Percentiles rank a stretch among this genome's conserved stretches.
phyloP scores from a whole-genome alignment of 441 rosid species.

The Pelargonium fulgidum region DNA sequence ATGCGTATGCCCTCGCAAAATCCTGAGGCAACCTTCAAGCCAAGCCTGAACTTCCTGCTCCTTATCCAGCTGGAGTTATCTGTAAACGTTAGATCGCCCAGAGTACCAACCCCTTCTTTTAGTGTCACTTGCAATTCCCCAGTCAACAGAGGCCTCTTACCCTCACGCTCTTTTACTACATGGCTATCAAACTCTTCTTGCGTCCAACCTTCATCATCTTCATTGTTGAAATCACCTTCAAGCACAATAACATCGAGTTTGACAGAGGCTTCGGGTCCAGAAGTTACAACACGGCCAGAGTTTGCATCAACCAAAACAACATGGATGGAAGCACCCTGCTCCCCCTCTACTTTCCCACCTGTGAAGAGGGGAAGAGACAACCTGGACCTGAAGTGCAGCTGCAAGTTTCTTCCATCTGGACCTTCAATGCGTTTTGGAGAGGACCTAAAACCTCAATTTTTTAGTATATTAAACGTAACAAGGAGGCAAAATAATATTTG shows the following conservation, averaged over 20 bases:
- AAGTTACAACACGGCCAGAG: constrained; percentile 59
- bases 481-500: no score
- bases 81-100: constrained; percentile 81
- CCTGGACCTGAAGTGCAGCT: constrained; percentile 72
- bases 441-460: constrained; percentile 37
- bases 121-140: constrained; percentile 84
- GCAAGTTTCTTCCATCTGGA: constrained; percentile 69
- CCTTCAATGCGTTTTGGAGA: constrained; percentile 90
- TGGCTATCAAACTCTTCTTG: constrained; percentile 91
- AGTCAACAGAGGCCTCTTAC: constrained; percentile 82
- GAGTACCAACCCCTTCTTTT: constrained; percentile 94
- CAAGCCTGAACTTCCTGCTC: constrained; percentile 93
- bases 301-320: constrained; percentile 61
- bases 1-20: constrained; percentile 64
- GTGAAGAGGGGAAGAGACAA: constrained; percentile 94
- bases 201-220: constrained; percentile 89
- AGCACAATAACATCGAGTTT: constrained; percentile 86
- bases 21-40: constrained; percentile 70
- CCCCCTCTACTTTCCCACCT: constrained; percentile 98
- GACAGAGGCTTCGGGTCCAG: constrained; percentile 73
- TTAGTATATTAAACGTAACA: constrained; percentile 16
- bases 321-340: constrained; percentile 97
- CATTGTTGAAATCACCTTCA: constrained; percentile 91
- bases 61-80: constrained; percentile 99
- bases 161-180: constrained; percentile 89